Evolutionary conservation across 2,329 filamentous ascomycete species (phyloP), one percentile per base, ranked within the genome.

Genomic region (Plectosphaerella sp.): DNA sequence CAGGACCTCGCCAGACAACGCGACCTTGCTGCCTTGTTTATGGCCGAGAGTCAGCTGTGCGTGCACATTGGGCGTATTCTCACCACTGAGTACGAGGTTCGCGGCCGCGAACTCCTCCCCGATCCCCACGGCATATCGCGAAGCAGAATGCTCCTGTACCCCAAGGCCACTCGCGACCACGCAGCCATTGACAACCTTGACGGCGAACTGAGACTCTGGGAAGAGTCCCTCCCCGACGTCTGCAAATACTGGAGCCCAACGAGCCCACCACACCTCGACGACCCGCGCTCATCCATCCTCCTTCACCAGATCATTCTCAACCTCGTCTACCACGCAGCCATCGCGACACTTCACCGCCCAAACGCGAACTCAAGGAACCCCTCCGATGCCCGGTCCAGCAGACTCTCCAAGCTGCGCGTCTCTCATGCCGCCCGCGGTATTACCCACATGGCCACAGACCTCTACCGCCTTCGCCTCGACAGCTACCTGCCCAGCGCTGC

Each of bases 361-460:
- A 86, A 50, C 70, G 81, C 37, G 14, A 39, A 18, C 8, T 7
- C 16, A 14, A 5, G 37, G 15, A n/a, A 7, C 37, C 15, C 14
- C 15, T 39, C 15, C 15, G 37, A 39, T 8, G 14, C 37, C 14
- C 37, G 28, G 4, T 33, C 37, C 14, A 39, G 37, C 37, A 39
- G 14, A 14, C 37, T 39, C 18, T 87, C 83, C 3, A 76, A 82
- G 52, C 76, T 76, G 47, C 83, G 83, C 57, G 83, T 87, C 24
- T 79, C 83, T 14, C 76, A 78, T 45, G 82, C 83, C 7, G 84
- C 83, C 3, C 76, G 37, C 8, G 16, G 37, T 14, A 39, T 39
- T 14, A 18, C 15, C 37, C 16, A 14, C 16, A 39, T 39, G 37
- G 37, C 16, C 14, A 14, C 37, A 15, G 16, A 39, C 37, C 37